These are phyloP conservation scores for Diaporthe longicolla DNA, from an alignment of 2,329 filamentous ascomycete species.

Conservation along the genomic window DNA sequence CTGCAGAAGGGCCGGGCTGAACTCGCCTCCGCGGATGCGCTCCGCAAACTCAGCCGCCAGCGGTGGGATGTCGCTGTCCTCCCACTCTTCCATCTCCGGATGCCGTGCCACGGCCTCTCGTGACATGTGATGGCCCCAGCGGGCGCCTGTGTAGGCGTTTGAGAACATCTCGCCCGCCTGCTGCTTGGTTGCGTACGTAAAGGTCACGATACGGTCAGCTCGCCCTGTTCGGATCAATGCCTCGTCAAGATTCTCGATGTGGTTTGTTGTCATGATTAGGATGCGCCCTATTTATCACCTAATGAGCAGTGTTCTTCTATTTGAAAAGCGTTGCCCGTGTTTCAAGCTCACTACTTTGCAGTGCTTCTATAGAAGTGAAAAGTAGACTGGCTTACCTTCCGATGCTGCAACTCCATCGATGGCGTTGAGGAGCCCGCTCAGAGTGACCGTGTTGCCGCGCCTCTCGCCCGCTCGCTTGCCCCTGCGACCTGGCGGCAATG, in stretches of 20 bases:
- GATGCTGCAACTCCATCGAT: slow-evolving; percentile 40
- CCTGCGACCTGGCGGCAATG: neutral
- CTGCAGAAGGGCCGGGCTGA: slow-evolving; percentile 40
- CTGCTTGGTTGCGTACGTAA: slow-evolving; percentile 36
- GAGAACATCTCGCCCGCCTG: slow-evolving; percentile 39
- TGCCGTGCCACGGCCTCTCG: slow-evolving; percentile 19
- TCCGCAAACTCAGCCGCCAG: slow-evolving; percentile 34
- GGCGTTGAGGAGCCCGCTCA: slow-evolving; percentile 40
- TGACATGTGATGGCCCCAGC: slow-evolving; percentile 37
- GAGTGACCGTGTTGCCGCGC: slow-evolving; percentile 33
- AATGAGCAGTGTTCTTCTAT: neutral
- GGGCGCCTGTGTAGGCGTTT: slow-evolving; percentile 37
- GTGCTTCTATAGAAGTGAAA: neutral
- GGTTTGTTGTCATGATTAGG: slow-evolving; percentile 41
- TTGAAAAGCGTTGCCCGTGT: too few species aligned
- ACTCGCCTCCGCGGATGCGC: slow-evolving; percentile 28
- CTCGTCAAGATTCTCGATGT: slow-evolving; percentile 40
- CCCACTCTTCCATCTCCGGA: slow-evolving; percentile 39
- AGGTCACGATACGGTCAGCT: slow-evolving; percentile 39
- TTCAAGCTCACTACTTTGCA: too few species aligned
- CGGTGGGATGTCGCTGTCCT: slow-evolving; percentile 27
- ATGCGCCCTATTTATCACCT: slow-evolving; percentile 34
- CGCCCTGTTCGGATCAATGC: slow-evolving; percentile 40
- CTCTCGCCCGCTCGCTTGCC: neutral
- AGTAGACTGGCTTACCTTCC: slow-evolving; percentile 28